Conservation (phyloP, 1,284 basidiomycete species). For the Baeospora myosura region DNA sequence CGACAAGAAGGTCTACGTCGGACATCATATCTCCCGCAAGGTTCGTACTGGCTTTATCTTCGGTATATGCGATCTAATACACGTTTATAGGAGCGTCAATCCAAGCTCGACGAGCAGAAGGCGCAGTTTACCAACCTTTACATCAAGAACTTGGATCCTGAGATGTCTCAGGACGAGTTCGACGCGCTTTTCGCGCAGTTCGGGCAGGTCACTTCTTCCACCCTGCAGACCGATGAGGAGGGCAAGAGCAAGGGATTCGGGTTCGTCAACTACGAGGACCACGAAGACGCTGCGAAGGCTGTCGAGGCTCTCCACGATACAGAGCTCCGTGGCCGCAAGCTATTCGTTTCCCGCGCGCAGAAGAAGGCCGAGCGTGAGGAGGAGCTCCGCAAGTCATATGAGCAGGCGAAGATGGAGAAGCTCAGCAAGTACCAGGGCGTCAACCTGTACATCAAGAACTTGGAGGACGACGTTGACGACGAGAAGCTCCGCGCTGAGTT, state of each 20-base stretch:
- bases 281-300: constrained; percentile 89
- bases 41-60: constrained; percentile 31
- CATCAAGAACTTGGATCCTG: constrained; percentile 91
- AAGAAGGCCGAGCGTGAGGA: constrained; percentile 99
- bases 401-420: constrained; percentile 96
- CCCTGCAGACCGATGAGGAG: constrained; percentile 75
- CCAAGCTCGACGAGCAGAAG: constrained; percentile 97
- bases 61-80: constrained; percentile 2
- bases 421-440: constrained; percentile 98
- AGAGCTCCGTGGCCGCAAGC: constrained; percentile 83
- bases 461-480: constrained; percentile 90
- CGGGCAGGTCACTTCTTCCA: constrained; percentile 86
- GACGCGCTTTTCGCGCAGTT: constrained; percentile 74
- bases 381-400: constrained; percentile 90
- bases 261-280: constrained; percentile 93
- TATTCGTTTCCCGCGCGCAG: constrained; percentile 96
- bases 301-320: constrained; percentile 88
- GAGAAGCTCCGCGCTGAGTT: constrained; percentile 94
- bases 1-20: constrained; percentile 99
- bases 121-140: constrained; percentile 98
- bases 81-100: constrained; percentile 74
- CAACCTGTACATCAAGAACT: constrained; percentile 99
- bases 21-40: constrained; percentile 96
- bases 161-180: constrained; percentile 85
- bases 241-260: constrained; percentile 96